Conservation (phyloP, 306 rosid species). For the Spatholobus suberectus region DNA sequence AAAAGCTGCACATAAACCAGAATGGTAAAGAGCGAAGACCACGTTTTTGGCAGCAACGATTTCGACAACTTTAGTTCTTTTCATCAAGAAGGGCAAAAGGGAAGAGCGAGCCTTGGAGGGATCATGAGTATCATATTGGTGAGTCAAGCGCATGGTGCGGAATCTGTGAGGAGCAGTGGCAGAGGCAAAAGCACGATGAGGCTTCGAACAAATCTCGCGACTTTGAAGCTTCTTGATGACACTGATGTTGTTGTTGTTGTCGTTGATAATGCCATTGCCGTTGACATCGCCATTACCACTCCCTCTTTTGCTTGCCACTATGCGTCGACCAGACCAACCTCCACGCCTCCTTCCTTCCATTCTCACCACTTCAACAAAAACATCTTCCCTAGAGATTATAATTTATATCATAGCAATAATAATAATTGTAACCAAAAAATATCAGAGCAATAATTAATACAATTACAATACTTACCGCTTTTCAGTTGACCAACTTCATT, state of each 20-base stretch:
- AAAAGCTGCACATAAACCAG: constrained; percentile 94
- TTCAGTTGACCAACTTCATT: too few species aligned
- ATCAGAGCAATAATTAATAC: not conserved
- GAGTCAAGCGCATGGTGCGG: constrained; percentile 79
- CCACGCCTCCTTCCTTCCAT: constrained; percentile 87
- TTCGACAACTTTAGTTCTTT: constrained; percentile 79
- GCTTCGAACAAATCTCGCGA: constrained; percentile 82
- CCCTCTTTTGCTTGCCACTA: constrained; percentile 72
- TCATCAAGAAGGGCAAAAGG: constrained; percentile 76
- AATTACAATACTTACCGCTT: too few species aligned
- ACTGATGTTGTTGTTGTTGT: not conserved
- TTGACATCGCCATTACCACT: not conserved
- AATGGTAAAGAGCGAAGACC: constrained; percentile 85
- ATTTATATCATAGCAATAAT: not conserved
- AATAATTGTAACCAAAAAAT: not conserved
- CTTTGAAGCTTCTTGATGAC: constrained; percentile 75
- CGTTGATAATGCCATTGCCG: constrained; percentile 44
- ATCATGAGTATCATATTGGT: constrained; percentile 84
- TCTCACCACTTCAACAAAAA: not conserved
- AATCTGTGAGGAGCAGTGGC: constrained; percentile 79
- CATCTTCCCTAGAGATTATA: not conserved
- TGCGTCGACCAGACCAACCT: constrained; percentile 67
- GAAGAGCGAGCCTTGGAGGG: constrained; percentile 65
- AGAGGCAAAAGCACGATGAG: constrained; percentile 78
- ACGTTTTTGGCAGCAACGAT: constrained; percentile 85